Evolutionary conservation across 371 early-diverging fungal genomes (phyloP).

Genomic region (Batrachochytrium dendrobatidis): DNA sequence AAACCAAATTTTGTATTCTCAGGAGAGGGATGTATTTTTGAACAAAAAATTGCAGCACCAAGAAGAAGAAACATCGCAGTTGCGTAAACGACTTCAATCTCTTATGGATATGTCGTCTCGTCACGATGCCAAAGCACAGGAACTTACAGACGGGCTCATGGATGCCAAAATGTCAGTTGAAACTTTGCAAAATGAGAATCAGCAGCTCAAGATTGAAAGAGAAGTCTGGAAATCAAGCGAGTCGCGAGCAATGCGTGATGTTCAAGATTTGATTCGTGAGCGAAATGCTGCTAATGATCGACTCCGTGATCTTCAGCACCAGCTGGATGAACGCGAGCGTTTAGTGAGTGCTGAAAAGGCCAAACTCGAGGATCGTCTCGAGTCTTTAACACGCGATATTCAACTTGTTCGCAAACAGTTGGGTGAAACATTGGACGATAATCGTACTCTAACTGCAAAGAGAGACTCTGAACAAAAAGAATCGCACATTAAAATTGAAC

Average conservation of each 20-base stretch:
- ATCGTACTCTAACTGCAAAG: conserved; percentile 11
- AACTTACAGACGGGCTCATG: conserved; percentile 30
- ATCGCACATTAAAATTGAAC: conserved; percentile 18
- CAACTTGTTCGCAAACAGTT: conserved; percentile 26
- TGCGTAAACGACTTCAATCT: conserved; percentile 22
- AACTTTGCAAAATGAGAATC: conserved; percentile 20
- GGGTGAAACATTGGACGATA: conserved; percentile 19
- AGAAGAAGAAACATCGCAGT: conserved; percentile 20
- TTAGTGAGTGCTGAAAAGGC: conserved; percentile 9
- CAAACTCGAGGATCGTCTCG: conserved; percentile 9
- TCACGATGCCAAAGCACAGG: conserved; percentile 30
- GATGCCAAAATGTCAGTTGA: conserved; percentile 30
- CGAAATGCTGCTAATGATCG: conserved; percentile 31
- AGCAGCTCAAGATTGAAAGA: conserved; percentile 40
- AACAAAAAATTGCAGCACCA: conserved; percentile 1
- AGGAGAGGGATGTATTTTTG: not conserved
- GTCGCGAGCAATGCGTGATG: conserved; percentile 37
- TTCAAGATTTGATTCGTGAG: conserved; percentile 38
- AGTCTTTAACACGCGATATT: not conserved
- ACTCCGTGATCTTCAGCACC: conserved; percentile 21
- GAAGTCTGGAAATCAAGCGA: conserved; percentile 43
- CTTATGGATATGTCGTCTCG: conserved; percentile 31
- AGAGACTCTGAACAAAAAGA: conserved; percentile 28
- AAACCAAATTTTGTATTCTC: conserved; percentile 7
- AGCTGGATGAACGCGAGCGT: conserved; percentile 33